Percentiles rank a stretch among this genome's conserved stretches.
Evolutionary conservation across 2,329 filamentous ascomycete species (phyloP).

Genomic region (Diaporthe batatas): DNA sequence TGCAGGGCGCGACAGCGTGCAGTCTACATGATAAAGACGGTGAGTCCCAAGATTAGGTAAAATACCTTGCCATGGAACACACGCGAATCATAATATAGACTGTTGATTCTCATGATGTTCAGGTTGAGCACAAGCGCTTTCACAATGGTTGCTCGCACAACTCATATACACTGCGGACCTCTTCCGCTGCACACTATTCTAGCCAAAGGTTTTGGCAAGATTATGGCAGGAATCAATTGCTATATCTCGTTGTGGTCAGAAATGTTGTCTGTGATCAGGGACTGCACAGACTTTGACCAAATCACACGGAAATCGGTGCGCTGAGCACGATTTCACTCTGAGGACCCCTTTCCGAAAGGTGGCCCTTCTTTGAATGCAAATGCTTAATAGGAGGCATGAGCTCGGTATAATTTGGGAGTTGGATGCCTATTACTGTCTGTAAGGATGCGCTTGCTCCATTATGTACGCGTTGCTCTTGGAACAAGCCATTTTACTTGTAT

Average conservation of each 20-base stretch:
- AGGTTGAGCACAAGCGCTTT: not conserved
- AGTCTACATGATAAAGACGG: not conserved
- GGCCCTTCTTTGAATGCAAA: too few species aligned
- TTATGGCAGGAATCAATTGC: not conserved
- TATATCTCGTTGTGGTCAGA: conserved; percentile 19
- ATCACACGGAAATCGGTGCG: not conserved
- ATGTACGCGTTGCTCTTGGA: not conserved
- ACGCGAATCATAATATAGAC: rapidly evolving
- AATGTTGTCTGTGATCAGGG: conserved; percentile 11
- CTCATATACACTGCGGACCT: not conserved
- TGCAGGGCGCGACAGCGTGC: too few species aligned
- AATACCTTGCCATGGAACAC: not conserved
- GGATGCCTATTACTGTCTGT: rapidly evolving
- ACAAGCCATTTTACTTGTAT: not conserved
- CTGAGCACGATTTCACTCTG: not conserved
- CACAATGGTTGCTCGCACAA: not conserved
- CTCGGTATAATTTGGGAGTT: not conserved
- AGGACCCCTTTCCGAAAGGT: not conserved
- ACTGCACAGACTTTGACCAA: conserved; percentile 11
- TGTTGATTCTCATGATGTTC: not conserved
- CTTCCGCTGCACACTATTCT: not conserved
- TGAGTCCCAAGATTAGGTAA: not conserved
- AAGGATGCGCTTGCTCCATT: not conserved
- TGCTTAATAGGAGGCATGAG: not conserved
- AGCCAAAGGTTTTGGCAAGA: not conserved